A percentile compares a stretch with the other conserved stretches of the same genome.
Evolutionary conservation across 2,329 filamentous ascomycete species (phyloP).

Genomic region (Aureobasidium namibiae): DNA sequence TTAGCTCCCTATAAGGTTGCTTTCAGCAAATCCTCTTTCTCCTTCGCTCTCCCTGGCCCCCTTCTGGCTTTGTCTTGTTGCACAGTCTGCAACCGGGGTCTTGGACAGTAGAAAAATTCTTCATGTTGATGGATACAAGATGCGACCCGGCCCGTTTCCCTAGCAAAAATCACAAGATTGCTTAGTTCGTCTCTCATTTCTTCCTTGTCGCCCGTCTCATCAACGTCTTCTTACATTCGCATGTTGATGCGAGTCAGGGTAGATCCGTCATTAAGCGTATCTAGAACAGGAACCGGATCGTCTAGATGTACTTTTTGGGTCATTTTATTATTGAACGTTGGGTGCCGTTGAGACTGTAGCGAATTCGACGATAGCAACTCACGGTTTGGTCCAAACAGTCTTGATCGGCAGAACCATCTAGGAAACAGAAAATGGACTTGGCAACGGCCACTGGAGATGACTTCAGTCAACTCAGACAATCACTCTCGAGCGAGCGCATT

Average conservation of each 20-base stretch:
- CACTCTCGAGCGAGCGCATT: not conserved
- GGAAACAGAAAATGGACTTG: conserved; percentile 11
- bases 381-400: conserved; percentile 3
- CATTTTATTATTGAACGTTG: conserved; percentile 8
- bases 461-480: conserved; percentile 9
- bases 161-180: not conserved
- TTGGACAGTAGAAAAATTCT: not conserved
- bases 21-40: conserved; percentile 7
- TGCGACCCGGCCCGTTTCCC: not conserved
- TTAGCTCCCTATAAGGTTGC: not conserved
- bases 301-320: not conserved
- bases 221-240: not conserved
- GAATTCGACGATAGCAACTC: conserved; percentile 5
- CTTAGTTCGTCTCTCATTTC: not conserved
- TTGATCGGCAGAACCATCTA: conserved; percentile 10
- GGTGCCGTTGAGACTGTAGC: not conserved
- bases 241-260: not conserved
- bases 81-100: not conserved
- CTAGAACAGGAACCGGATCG: not conserved
- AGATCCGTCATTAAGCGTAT: not conserved
- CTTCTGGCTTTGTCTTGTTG: not conserved
- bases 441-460: conserved; percentile 12
- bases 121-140: not conserved
- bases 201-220: not conserved
- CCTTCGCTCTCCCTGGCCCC: not conserved